These are phyloP conservation scores for Lavandula angustifolia DNA, from an alignment of 257 asterid genomes.

Conservation along the genomic window DNA sequence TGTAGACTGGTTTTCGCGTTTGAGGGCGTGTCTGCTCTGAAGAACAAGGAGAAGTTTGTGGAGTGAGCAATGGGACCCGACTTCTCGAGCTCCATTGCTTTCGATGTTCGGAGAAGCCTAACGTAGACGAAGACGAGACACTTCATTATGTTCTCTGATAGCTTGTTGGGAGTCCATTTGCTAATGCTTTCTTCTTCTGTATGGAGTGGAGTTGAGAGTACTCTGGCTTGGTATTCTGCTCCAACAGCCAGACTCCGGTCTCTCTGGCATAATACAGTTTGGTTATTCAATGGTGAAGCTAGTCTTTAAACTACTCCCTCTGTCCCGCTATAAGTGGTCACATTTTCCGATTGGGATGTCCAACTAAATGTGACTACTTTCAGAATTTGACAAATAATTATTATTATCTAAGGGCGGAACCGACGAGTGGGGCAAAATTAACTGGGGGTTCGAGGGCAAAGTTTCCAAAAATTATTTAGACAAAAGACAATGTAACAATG, in stretches of 20 bases:
- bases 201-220: conserved; percentile 46
- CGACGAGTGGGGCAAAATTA: too few species aligned
- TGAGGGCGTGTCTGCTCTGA: conserved; percentile 64
- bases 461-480: too few species aligned
- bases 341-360: too few species aligned
- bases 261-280: conserved; percentile 43
- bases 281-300: too few species aligned
- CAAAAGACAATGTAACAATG: too few species aligned
- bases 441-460: too few species aligned
- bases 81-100: conserved; percentile 80
- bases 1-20: conserved; percentile 45
- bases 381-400: too few species aligned
- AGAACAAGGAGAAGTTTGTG: conserved; percentile 63
- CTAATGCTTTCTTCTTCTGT: conserved; percentile 65
- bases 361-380: too few species aligned
- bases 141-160: conserved; percentile 87
- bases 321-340: too few species aligned
- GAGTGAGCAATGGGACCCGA: conserved; percentile 68
- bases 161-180: conserved; percentile 81
- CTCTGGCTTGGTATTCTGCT: conserved; percentile 37
- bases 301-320: too few species aligned
- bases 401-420: too few species aligned
- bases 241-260: conserved; percentile 47
- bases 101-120: conserved; percentile 70
- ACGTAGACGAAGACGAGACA: conserved; percentile 69